Evolutionary conservation across 78 protist genomes (phyloP).

Genomic region (Cyanophora paradoxa): DNA sequence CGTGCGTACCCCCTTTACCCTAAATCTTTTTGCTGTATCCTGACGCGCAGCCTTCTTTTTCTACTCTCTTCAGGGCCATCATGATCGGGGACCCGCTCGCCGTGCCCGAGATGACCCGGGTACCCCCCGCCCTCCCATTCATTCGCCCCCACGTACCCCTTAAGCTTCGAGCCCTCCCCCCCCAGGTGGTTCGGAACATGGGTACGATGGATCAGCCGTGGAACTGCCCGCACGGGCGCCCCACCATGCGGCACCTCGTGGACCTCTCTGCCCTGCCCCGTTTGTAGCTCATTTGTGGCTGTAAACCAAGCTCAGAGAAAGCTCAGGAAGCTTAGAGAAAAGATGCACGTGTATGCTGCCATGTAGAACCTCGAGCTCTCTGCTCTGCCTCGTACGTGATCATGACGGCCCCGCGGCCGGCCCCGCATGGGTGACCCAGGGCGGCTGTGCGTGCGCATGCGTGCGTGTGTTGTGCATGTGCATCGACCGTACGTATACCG

Average conservation of each 20-base stretch:
- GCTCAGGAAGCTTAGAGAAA: background rate
- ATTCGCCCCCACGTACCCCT: background rate
- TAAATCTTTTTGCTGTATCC: too few species aligned
- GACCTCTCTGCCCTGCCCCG: background rate
- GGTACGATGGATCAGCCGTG: conserved; percentile 72
- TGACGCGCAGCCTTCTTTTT: too few species aligned
- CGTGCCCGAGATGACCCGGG: too few species aligned
- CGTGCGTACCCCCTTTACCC: too few species aligned
- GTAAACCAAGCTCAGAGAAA: too few species aligned
- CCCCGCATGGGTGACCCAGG: background rate
- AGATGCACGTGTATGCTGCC: background rate
- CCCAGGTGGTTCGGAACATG: conserved; percentile 43
- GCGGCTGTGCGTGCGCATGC: too few species aligned
- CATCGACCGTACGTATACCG: too few species aligned
- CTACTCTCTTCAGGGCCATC: too few species aligned
- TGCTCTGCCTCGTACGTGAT: background rate
- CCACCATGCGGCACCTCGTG: conserved; percentile 84
- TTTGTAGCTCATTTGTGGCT: background rate
- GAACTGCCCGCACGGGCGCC: conserved; percentile 98
- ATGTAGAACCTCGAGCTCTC: background rate
- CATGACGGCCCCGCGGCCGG: background rate
- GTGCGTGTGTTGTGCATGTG: too few species aligned
- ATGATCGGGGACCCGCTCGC: conserved; percentile 80
- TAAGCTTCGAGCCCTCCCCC: background rate
- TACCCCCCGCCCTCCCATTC: too few species aligned